A percentile compares a stretch with the other conserved stretches of the same genome.
Conservation (phyloP, 1,139 yeast species). For the Nakaseomyces uthaithaninus region DNA sequence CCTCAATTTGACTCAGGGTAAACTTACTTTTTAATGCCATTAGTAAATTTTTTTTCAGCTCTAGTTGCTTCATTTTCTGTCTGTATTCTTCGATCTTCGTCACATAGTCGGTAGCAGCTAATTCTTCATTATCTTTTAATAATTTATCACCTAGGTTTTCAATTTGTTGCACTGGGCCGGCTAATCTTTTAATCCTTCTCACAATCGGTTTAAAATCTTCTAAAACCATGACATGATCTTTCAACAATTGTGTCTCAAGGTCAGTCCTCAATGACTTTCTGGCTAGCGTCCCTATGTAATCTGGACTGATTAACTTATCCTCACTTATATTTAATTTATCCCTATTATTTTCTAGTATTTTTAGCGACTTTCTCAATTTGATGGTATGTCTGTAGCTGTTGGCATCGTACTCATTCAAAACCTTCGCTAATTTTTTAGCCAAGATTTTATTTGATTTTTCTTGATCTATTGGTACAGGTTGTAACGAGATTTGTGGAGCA, state of each 20-base stretch:
- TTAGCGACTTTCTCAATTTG: conserved; percentile 35
- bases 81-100: conserved; percentile 21
- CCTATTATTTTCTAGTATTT: conserved; percentile 38
- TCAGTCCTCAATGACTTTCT: conserved; percentile 57
- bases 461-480: conserved; percentile 7
- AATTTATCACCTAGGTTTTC: conserved; percentile 36
- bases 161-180: conserved; percentile 40
- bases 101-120: conserved; percentile 9
- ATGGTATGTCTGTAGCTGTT: conserved; percentile 43
- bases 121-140: conserved; percentile 9
- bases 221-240: conserved; percentile 49
- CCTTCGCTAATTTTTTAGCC: conserved; percentile 43
- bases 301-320: conserved; percentile 43
- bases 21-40: conserved; percentile 55
- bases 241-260: conserved; percentile 63
- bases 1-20: conserved; percentile 66
- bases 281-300: conserved; percentile 48
- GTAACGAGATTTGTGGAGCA: too few relatives aligned
- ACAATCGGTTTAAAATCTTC: conserved; percentile 57
- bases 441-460: conserved; percentile 31
- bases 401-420: conserved; percentile 40
- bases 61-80: conserved; percentile 31
- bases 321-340: conserved; percentile 31
- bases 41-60: conserved; percentile 49
- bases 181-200: conserved; percentile 30